These are phyloP conservation scores for Dendrostoma leiphaemia DNA, from an alignment of 2,329 filamentous ascomycete species.

Conservation along the genomic window DNA sequence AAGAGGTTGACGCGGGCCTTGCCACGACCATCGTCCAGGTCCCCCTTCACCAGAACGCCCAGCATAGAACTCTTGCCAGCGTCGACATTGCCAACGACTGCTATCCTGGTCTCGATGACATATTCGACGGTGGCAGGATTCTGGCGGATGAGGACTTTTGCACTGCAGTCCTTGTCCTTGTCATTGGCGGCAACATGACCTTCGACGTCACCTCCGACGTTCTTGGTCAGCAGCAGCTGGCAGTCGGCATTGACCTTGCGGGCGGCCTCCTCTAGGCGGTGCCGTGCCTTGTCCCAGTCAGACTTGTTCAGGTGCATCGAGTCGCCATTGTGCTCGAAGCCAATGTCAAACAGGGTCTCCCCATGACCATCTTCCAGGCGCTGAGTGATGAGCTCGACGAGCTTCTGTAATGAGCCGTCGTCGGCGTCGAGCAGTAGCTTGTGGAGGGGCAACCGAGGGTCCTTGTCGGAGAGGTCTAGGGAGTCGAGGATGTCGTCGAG, in stretches of 20 bases:
- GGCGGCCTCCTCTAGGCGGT: conserved; percentile 64
- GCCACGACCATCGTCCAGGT: conserved; percentile 89
- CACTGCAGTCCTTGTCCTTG: conserved; percentile 73
- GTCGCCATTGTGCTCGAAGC: conserved; percentile 86
- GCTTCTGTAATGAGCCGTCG: conserved; percentile 59
- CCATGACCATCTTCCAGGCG: conserved; percentile 81
- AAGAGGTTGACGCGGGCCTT: conserved; percentile 95
- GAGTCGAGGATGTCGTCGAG: conserved; percentile 91
- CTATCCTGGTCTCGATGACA: conserved; percentile 93
- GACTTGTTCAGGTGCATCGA: conserved; percentile 72
- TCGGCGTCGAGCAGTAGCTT: conserved; percentile 68
- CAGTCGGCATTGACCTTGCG: conserved; percentile 69
- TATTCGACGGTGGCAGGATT: conserved; percentile 73
- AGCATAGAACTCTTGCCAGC: conserved; percentile 96
- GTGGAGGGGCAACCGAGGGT: conserved; percentile 67
- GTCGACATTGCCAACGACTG: conserved; percentile 96
- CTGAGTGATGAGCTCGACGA: conserved; percentile 64
- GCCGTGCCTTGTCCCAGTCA: conserved; percentile 73
- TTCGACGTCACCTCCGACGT: conserved; percentile 77
- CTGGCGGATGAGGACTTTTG: conserved; percentile 83
- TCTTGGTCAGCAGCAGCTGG: conserved; percentile 82
- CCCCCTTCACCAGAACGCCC: conserved; percentile 92
- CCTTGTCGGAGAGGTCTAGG: conserved; percentile 73
- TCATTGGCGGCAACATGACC: conserved; percentile 55
- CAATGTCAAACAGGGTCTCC: conserved; percentile 88